Evolutionary conservation across 106 monocot genomes (phyloP).

Genomic region (Xerophyta viscosa): DNA sequence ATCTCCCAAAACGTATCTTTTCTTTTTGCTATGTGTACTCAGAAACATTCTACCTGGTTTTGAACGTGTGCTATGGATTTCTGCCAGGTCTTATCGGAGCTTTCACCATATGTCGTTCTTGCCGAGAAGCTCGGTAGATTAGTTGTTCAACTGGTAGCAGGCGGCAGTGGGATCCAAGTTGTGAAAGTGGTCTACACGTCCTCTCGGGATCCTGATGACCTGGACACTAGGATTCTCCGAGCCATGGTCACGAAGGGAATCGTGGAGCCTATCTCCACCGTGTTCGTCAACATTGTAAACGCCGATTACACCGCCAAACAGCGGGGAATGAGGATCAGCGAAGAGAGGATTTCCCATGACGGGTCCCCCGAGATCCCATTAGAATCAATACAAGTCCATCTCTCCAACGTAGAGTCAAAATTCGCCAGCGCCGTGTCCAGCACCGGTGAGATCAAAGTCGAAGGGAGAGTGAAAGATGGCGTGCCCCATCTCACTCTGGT

Average conservation of each 20-base stretch:
- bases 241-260: slow-evolving; percentile 91
- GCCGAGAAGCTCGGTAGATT: slow-evolving; percentile 82
- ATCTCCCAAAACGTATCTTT: neutral
- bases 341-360: slow-evolving; percentile 51
- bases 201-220: slow-evolving; percentile 60
- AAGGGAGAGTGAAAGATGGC: slow-evolving; percentile 76
- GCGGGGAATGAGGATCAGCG: slow-evolving; percentile 64
- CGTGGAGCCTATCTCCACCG: slow-evolving; percentile 62
- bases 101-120: slow-evolving; percentile 67
- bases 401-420: slow-evolving; percentile 52
- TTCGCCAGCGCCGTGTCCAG: slow-evolving; percentile 74
- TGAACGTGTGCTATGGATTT: too few relatives aligned
- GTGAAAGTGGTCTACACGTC: slow-evolving; percentile 73
- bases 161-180: slow-evolving; percentile 58
- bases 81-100: slow-evolving; percentile 65
- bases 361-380: slow-evolving; percentile 49
- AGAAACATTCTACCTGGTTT: too few relatives aligned
- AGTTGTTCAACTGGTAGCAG: slow-evolving; percentile 71
- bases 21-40: neutral
- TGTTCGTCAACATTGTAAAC: slow-evolving; percentile 74
- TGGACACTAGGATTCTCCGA: slow-evolving; percentile 74
- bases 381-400: slow-evolving; percentile 63
- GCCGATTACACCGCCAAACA: slow-evolving; percentile 78
- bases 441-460: slow-evolving; percentile 50
- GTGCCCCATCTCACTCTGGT: slow-evolving; percentile 55